Percentiles rank a stretch among this genome's conserved stretches.
phyloP scores from a whole-genome alignment of 2,329 filamentous ascomycete species.

The Thielaviopsis populi region DNA sequence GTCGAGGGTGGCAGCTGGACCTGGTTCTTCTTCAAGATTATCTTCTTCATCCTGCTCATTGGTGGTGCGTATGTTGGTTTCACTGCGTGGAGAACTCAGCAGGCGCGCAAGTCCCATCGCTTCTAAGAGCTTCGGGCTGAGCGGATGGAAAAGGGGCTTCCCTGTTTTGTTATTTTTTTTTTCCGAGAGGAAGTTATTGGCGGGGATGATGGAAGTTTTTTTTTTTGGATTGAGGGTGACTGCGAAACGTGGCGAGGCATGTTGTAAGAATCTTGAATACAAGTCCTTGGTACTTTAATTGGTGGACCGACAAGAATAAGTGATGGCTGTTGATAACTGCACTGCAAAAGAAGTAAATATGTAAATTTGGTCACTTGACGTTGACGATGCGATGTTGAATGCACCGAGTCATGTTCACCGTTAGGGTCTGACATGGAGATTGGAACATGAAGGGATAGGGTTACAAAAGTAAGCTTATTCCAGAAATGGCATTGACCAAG shows the following conservation, averaged over 20 bases:
- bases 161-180: neutral
- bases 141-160: neutral
- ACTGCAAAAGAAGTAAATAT: too few species aligned
- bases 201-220: neutral
- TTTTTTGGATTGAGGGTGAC: neutral
- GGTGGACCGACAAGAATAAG: neutral
- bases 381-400: too few species aligned
- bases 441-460: too few species aligned
- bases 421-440: too few species aligned
- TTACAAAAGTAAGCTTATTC: too few species aligned
- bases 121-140: slow-evolving; percentile 28
- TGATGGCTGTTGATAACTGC: neutral
- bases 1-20: slow-evolving; percentile 37
- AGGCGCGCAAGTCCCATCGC: slow-evolving; percentile 39
- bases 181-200: neutral
- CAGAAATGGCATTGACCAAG: too few species aligned
- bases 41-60: slow-evolving; percentile 56
- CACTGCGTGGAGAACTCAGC: slow-evolving; percentile 62
- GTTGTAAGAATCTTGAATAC: neutral
- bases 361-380: too few species aligned
- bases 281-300: neutral
- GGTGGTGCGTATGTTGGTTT: slow-evolving; percentile 73
- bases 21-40: slow-evolving; percentile 62
- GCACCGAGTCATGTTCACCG: too few species aligned
- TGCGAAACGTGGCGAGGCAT: neutral